Percentiles rank a stretch among this genome's conserved stretches.
Evolutionary conservation across 257 asterid species (phyloP).

Genomic region (Solanum stenotomum): DNA sequence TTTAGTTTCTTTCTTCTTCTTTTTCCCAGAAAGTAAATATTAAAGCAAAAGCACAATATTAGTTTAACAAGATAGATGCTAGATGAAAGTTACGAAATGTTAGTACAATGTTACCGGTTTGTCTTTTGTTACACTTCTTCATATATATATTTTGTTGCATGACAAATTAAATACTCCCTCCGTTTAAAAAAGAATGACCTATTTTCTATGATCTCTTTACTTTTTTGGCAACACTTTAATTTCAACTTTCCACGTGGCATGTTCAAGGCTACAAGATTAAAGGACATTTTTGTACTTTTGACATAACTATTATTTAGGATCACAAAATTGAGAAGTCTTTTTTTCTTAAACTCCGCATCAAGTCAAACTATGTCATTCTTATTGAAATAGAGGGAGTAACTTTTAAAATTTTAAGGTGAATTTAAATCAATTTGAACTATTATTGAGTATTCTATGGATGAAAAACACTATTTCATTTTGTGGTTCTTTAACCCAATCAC

Average conservation of each 20-base stretch:
- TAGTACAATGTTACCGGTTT: background rate
- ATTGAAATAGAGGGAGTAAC: background rate
- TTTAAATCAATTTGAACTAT: background rate
- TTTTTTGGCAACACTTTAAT: background rate
- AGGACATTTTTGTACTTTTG: background rate
- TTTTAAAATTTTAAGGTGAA: background rate
- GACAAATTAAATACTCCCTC: background rate
- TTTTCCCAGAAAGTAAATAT: background rate
- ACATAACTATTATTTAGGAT: background rate
- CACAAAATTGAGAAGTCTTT: background rate
- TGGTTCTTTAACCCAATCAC: background rate
- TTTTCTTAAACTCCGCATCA: background rate
- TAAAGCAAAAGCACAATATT: background rate
- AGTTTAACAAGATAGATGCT: background rate
- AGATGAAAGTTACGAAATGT: background rate
- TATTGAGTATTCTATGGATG: background rate
- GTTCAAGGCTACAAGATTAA: background rate
- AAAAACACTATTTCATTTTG: background rate
- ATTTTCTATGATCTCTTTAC: background rate
- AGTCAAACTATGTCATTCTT: background rate
- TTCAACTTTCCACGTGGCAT: background rate
- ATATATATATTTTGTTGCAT: background rate
- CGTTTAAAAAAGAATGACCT: too few relatives aligned
- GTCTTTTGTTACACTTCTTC: background rate
- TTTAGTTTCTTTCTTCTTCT: background rate